Evolutionary conservation across 768 basidiomycete genomes (phyloP).

Genomic region (Psilocybe cyanescens): DNA sequence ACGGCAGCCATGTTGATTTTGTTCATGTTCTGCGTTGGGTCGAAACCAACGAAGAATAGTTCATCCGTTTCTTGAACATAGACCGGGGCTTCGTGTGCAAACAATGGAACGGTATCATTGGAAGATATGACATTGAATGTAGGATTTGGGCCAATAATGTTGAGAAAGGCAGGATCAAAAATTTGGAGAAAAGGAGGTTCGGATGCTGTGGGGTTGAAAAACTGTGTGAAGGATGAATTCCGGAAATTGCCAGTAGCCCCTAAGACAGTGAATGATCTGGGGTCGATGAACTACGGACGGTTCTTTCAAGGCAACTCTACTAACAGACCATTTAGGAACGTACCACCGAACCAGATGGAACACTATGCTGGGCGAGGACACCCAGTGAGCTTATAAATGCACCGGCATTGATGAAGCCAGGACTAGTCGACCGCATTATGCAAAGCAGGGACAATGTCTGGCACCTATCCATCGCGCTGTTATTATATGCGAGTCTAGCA

Average conservation of each 20-base stretch:
- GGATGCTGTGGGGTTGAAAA: constrained; percentile 42
- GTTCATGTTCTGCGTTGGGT: constrained; percentile 65
- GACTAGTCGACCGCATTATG: too few species aligned
- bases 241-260: constrained; percentile 44
- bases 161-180: constrained; percentile 53
- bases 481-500: too few species aligned
- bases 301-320: too few species aligned
- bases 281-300: too few species aligned
- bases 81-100: constrained; percentile 82
- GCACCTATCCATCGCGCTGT: too few species aligned
- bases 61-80: constrained; percentile 68
- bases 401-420: too few species aligned
- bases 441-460: too few species aligned
- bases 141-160: constrained; percentile 59
- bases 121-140: constrained; percentile 62
- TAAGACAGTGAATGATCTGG: constrained; percentile 47
- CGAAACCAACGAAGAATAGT: constrained; percentile 71
- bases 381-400: too few species aligned
- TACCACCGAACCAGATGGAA: too few species aligned
- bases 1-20: constrained; percentile 66
- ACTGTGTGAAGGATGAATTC: constrained; percentile 36
- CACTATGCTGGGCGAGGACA: too few species aligned
- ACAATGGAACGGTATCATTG: constrained; percentile 59
- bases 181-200: constrained; percentile 58
- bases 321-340: too few species aligned